A percentile compares a stretch with the other conserved stretches of the same genome.
Conservation (phyloP, 2,329 filamentous ascomycete genomes). For the Fusarium nanum region DNA sequence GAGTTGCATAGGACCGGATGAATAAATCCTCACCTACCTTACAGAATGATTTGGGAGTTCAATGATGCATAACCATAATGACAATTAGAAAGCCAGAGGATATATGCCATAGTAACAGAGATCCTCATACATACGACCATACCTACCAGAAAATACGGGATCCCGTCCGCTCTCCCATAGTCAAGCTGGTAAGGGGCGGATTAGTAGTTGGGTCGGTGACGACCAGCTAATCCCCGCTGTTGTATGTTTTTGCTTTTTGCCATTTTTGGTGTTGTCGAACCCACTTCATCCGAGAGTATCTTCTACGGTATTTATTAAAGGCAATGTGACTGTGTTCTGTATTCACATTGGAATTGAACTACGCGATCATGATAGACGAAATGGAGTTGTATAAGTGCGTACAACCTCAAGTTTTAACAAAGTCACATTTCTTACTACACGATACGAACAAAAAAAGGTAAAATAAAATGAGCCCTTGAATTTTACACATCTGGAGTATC, state of each 20-base stretch:
- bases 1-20: neutral
- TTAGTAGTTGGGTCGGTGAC: neutral
- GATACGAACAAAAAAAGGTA: neutral
- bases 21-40: neutral
- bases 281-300: neutral
- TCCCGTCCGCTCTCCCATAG: neutral
- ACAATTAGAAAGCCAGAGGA: no score
- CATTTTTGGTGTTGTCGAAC: neutral
- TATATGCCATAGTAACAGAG: rapidly evolving
- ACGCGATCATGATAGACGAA: neutral
- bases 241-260: neutral
- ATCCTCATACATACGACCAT: neutral
- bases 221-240: neutral
- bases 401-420: neutral
- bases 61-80: neutral
- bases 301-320: neutral
- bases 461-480: neutral
- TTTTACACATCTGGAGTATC: constrained; percentile 14
- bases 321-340: neutral
- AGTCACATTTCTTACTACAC: neutral
- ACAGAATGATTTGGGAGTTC: no score
- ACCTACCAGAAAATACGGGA: neutral
- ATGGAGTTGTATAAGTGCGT: neutral
- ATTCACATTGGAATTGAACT: neutral
- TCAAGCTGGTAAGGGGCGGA: neutral